Conservation (phyloP, 306 rosid species). For the Begonia peltatifolia region DNA sequence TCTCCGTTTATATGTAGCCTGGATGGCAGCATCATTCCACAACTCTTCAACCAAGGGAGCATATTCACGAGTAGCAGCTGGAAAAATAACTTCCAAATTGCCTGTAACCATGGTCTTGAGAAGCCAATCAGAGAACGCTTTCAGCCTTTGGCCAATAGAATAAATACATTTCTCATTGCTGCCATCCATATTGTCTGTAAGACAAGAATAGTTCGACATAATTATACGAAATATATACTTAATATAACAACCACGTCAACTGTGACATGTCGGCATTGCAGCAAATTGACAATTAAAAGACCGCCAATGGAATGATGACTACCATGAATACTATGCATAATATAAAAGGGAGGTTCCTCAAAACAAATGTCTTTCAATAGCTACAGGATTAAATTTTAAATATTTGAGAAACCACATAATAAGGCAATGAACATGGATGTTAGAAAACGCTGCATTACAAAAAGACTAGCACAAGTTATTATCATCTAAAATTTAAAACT, state of each 20-base stretch:
- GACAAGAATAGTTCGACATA: conserved; percentile 9
- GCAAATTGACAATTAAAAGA: no score
- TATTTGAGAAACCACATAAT: neutral
- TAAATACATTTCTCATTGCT: conserved; percentile 36
- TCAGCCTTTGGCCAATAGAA: conserved; percentile 74
- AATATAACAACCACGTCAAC: neutral
- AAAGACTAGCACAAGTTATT: no score
- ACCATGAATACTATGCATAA: no score
- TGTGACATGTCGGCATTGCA: neutral
- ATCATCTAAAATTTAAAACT: no score
- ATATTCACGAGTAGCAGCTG: conserved; percentile 96
- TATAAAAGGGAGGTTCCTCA: no score
- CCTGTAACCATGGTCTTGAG: conserved; percentile 90
- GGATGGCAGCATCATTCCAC: conserved; percentile 76
- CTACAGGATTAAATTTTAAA: neutral
- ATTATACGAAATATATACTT: neutral
- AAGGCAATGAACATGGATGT: neutral
- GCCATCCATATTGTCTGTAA: conserved; percentile 34
- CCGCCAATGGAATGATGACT: no score
- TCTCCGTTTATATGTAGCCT: conserved; percentile 77
- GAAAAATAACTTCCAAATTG: conserved; percentile 84
- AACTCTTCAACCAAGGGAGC: conserved; percentile 83
- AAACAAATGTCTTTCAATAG: no score
- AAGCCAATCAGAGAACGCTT: conserved; percentile 96
- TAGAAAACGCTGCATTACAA: no score